Evolutionary conservation across 2,329 filamentous ascomycete genomes (phyloP).

Genomic region (Fusarium camptoceras): DNA sequence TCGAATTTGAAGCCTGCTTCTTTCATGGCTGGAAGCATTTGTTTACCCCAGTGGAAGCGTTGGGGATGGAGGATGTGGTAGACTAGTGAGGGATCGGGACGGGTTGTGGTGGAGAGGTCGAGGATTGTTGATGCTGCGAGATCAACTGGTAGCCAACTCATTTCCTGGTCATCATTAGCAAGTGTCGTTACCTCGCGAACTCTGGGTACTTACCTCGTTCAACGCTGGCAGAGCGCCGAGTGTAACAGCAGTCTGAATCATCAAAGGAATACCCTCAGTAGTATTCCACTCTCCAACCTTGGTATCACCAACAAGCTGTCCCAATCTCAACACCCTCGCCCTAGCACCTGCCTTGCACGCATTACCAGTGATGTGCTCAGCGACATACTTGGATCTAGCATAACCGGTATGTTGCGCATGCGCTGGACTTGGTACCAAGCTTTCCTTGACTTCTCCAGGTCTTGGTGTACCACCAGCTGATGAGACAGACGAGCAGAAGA

Average conservation of each 20-base stretch:
- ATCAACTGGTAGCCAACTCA: conserved; percentile 41
- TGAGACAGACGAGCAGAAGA: conserved; percentile 63
- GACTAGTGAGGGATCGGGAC: conserved; percentile 13
- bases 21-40: conserved; percentile 62
- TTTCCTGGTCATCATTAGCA: conserved; percentile 28
- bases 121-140: conserved; percentile 30
- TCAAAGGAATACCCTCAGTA: conserved; percentile 64
- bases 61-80: conserved; percentile 41
- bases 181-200: fast-evolving
- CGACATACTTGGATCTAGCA: conserved; percentile 55
- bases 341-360: conserved; percentile 47
- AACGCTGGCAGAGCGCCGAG: conserved; percentile 61
- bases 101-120: conserved; percentile 16
- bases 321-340: conserved; percentile 58
- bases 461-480: conserved; percentile 49
- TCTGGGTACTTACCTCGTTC: conserved; percentile 49
- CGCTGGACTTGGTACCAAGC: conserved; percentile 47
- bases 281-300: conserved; percentile 62
- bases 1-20: conserved; percentile 59
- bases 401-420: conserved; percentile 59
- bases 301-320: conserved; percentile 63
- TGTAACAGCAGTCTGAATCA: conserved; percentile 60
- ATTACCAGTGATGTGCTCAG: conserved; percentile 53
- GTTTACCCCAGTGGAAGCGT: conserved; percentile 60
- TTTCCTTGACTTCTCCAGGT: conserved; percentile 52